Evolutionary conservation across 257 asterid genomes (phyloP).

Genomic region (Ocimum tenuiflorum): DNA sequence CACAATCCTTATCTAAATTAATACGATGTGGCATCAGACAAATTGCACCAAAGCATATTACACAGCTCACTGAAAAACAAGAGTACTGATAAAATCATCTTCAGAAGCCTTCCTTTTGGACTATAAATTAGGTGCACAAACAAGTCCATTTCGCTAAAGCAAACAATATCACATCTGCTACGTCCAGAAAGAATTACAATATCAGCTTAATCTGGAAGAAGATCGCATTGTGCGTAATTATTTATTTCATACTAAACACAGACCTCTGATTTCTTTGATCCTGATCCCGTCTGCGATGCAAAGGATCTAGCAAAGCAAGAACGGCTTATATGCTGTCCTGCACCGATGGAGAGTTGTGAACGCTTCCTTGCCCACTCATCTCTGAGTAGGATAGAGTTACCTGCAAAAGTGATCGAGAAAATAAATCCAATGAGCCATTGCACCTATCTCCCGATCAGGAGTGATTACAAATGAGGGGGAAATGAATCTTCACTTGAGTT

Average conservation of each 20-base stretch:
- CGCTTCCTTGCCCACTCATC: constrained; percentile 26
- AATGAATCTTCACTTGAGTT: constrained; percentile 49
- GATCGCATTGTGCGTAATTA: neutral
- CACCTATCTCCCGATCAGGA: constrained; percentile 66
- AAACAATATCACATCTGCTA: neutral
- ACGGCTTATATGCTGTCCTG: constrained; percentile 23
- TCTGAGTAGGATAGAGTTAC: constrained; percentile 31
- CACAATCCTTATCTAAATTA: neutral
- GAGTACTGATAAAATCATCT: neutral
- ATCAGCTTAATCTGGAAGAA: neutral
- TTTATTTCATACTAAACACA: constrained; percentile 9
- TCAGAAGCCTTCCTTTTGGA: neutral
- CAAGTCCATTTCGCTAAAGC: neutral
- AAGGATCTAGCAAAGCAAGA: constrained; percentile 47
- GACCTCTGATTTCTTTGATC: constrained; percentile 55
- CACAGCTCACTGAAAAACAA: neutral
- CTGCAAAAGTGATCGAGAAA: constrained; percentile 33
- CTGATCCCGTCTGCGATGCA: constrained; percentile 58
- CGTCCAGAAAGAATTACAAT: too few species aligned
- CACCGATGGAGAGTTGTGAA: constrained; percentile 36
- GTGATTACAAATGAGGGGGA: constrained; percentile 42
- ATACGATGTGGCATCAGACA: neutral
- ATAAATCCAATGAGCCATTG: neutral
- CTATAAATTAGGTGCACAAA: neutral
- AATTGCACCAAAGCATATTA: neutral